A percentile compares a stretch with the other conserved stretches of the same genome.
phyloP scores from a whole-genome alignment of 768 basidiomycete genomes.

The Austroboletus eburneus region DNA sequence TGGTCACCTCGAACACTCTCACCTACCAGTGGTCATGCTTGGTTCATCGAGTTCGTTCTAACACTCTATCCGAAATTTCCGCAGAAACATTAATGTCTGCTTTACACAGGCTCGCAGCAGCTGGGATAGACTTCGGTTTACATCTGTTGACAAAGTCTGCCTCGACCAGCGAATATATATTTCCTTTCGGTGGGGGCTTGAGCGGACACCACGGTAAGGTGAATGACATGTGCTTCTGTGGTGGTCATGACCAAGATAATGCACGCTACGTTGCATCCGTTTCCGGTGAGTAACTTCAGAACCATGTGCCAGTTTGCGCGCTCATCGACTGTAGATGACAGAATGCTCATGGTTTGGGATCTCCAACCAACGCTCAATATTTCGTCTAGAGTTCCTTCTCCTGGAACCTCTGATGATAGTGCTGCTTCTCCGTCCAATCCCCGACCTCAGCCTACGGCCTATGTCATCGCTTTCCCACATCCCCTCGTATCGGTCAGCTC shows the following conservation, averaged over 20 bases:
- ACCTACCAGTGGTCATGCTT: conserved; percentile 57
- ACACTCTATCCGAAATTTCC: not conserved
- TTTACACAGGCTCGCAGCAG: conserved; percentile 55
- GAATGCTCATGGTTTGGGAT: conserved; percentile 85
- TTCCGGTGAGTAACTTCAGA: conserved; percentile 46
- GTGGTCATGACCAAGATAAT: conserved; percentile 64
- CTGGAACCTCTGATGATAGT: conserved; percentile 29
- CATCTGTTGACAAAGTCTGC: conserved; percentile 62
- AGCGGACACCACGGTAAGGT: conserved; percentile 78
- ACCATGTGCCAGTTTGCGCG: not conserved
- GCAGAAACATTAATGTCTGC: conserved; percentile 7
- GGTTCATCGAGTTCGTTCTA: conserved; percentile 65
- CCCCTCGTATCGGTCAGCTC: conserved; percentile 66
- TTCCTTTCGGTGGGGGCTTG: conserved; percentile 73
- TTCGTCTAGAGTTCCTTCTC: conserved; percentile 34
- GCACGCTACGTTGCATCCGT: conserved; percentile 76
- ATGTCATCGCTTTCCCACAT: conserved; percentile 68
- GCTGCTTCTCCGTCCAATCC: conserved; percentile 29
- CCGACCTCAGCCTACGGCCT: conserved; percentile 70
- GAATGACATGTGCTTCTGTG: conserved; percentile 77
- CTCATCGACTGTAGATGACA: conserved; percentile 53
- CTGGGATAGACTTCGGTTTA: conserved; percentile 64
- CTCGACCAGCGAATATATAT: conserved; percentile 47
- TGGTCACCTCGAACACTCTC: conserved; percentile 74
- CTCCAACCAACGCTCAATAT: conserved; percentile 55